A percentile compares a stretch with the other conserved stretches of the same genome.
These are phyloP conservation scores for Tausonia pullulans DNA, from an alignment of 1,284 basidiomycete genomes.

Conservation along the genomic window DNA sequence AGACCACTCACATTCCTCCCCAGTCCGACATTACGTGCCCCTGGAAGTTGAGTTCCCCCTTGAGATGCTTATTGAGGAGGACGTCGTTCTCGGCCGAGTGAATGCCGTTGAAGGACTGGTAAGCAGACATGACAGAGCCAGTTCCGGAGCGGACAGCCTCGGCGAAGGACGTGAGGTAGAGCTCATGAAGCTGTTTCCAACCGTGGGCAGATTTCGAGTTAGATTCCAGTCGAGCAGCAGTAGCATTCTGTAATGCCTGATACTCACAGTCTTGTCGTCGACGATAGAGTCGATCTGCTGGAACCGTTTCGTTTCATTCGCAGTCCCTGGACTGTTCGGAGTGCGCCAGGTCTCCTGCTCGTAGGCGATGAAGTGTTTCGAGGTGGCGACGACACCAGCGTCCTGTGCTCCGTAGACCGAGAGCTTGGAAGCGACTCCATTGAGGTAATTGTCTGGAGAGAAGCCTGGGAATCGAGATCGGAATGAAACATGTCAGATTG, in stretches of 20 bases:
- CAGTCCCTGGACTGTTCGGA: not conserved
- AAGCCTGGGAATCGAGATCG: constrained; percentile 24
- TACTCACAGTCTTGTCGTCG: constrained; percentile 23
- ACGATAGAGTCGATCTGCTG: constrained; percentile 25
- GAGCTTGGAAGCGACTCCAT: constrained; percentile 27
- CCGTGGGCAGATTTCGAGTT: too few relatives aligned
- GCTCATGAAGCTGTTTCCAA: constrained; percentile 29
- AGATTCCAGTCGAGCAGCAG: too few relatives aligned
- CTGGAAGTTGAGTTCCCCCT: constrained; percentile 51
- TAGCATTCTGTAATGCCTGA: too few relatives aligned
- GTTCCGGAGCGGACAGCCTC: constrained; percentile 39
- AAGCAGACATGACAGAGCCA: constrained; percentile 34
- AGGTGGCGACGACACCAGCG: not conserved
- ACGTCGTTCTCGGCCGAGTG: constrained; percentile 68
- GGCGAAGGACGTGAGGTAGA: constrained; percentile 38
- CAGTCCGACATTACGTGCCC: constrained; percentile 34
- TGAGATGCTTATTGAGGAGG: constrained; percentile 63
- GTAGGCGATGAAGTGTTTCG: constrained; percentile 11
- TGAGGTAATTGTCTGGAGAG: constrained; percentile 35
- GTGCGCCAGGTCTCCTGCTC: constrained; percentile 10
- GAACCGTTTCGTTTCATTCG: not conserved
- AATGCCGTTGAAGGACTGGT: constrained; percentile 50
- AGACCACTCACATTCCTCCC: too few relatives aligned
- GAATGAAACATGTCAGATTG: too few relatives aligned
- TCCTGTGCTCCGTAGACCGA: not conserved